Evolutionary conservation across 371 early-diverging fungal species (phyloP).

Genomic region (Furculomyces boomerangus): DNA sequence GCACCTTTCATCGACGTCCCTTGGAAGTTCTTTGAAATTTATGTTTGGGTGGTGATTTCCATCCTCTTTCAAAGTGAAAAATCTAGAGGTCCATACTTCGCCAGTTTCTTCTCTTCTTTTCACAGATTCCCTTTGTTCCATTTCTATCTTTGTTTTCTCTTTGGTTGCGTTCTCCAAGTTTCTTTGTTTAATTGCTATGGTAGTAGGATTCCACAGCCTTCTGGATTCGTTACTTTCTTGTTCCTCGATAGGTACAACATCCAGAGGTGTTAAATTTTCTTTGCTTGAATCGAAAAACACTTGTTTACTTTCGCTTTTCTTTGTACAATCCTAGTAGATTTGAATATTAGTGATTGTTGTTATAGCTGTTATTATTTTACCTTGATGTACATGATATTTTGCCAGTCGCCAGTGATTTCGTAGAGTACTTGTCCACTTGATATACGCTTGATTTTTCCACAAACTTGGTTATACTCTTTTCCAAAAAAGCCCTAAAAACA

Average conservation of each 20-base stretch:
- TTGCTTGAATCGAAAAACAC: constrained; percentile 50
- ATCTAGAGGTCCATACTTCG: constrained; percentile 28
- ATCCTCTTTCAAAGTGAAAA: constrained; percentile 25
- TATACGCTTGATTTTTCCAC: constrained; percentile 63
- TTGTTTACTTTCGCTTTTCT: constrained; percentile 4
- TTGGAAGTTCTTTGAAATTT: background rate
- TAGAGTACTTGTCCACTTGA: constrained; percentile 46
- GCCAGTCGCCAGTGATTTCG: constrained; percentile 78
- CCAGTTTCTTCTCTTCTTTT: constrained; percentile 39
- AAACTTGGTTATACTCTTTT: constrained; percentile 62
- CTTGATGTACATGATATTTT: constrained; percentile 43
- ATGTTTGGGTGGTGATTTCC: constrained; percentile 18
- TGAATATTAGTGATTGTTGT: background rate
- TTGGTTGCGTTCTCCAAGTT: constrained; percentile 61
- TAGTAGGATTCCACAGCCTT: constrained; percentile 66
- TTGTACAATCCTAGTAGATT: background rate
- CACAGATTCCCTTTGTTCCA: constrained; percentile 49
- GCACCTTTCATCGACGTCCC: background rate
- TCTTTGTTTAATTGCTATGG: constrained; percentile 42
- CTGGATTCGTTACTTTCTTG: constrained; percentile 76
- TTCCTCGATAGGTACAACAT: constrained; percentile 41
- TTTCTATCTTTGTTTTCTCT: constrained; percentile 70
- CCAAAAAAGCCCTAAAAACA: constrained; percentile 43
- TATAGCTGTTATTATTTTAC: background rate
- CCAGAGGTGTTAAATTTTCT: constrained; percentile 44